phyloP scores from a whole-genome alignment of 352 stramenopile species.

The Phytophthora palmivora region DNA sequence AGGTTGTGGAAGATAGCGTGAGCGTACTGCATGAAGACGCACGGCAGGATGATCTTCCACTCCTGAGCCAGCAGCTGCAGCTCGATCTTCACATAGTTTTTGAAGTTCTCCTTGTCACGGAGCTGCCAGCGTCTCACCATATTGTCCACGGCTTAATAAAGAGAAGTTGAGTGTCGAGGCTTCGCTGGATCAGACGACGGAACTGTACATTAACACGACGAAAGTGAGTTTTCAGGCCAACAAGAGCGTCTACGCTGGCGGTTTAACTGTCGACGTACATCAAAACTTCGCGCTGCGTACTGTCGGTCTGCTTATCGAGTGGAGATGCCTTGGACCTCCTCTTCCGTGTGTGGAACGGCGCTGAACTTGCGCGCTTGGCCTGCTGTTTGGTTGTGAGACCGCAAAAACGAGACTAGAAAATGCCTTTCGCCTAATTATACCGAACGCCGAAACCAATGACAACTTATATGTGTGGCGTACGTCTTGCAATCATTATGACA shows the following conservation, averaged over 20 bases:
- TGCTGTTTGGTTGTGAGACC: constrained; percentile 41
- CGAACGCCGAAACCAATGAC: background rate
- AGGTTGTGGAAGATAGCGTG: constrained; percentile 88
- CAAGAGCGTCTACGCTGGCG: background rate
- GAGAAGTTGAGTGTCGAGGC: background rate
- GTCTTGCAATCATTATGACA: background rate
- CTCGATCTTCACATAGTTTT: constrained; percentile 74
- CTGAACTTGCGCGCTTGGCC: constrained; percentile 24
- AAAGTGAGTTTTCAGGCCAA: constrained; percentile 6
- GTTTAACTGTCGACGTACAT: constrained; percentile 15
- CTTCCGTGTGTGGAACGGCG: constrained; percentile 33
- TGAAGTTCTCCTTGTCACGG: constrained; percentile 60
- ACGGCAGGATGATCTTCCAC: constrained; percentile 80
- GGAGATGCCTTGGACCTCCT: constrained; percentile 24
- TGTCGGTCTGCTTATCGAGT: constrained; percentile 25
- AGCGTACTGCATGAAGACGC: constrained; percentile 86
- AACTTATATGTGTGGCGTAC: background rate
- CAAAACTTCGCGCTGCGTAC: constrained; percentile 5
- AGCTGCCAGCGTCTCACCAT: constrained; percentile 55
- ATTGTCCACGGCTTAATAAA: constrained; percentile 4
- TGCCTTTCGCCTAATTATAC: constrained; percentile 17
- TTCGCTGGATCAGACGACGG: constrained; percentile 7
- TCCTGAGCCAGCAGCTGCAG: constrained; percentile 62
- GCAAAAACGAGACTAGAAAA: background rate
- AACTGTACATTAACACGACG: constrained; percentile 9